Conservation (phyloP, 1,284 basidiomycete genomes). For the Tremellales sp. region DNA sequence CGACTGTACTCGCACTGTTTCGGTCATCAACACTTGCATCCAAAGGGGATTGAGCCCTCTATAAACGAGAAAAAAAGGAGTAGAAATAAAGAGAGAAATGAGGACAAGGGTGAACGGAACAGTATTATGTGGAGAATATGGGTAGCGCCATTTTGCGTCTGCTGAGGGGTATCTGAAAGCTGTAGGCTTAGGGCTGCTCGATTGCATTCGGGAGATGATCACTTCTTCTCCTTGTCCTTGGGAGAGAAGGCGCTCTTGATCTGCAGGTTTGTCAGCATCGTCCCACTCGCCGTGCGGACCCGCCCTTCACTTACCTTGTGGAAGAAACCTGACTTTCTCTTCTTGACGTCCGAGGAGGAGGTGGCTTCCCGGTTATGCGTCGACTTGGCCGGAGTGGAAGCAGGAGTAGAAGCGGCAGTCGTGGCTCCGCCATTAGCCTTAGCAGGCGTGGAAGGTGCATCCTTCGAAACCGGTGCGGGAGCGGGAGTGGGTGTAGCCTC, state of each 20-base stretch:
- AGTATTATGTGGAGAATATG: too few relatives aligned
- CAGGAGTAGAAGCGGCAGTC: conserved; percentile 16
- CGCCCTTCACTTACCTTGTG: conserved; percentile 24
- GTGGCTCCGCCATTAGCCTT: conserved; percentile 9
- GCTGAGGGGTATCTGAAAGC: too few relatives aligned
- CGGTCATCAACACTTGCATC: too few relatives aligned
- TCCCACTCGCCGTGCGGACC: not conserved
- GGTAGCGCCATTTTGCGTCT: too few relatives aligned
- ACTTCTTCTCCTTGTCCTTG: conserved; percentile 32
- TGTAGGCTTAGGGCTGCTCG: too few relatives aligned
- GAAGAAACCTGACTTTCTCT: conserved; percentile 38
- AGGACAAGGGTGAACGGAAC: too few relatives aligned
- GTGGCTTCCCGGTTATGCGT: conserved; percentile 13
- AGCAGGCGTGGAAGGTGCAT: conserved; percentile 18
- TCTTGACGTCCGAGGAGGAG: conserved; percentile 23
- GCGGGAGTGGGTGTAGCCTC: not conserved
- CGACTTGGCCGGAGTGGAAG: conserved; percentile 28
- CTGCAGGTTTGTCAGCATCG: conserved; percentile 6
- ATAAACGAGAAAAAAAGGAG: too few relatives aligned
- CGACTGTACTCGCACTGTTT: too few relatives aligned
- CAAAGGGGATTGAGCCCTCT: too few relatives aligned
- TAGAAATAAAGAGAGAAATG: too few relatives aligned
- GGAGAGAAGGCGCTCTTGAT: conserved; percentile 33
- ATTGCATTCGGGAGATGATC: too few relatives aligned
- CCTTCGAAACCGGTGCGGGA: not conserved